phyloP scores from a whole-genome alignment of 2,329 filamentous ascomycete genomes.

The Apiospora rasikravindrae region DNA sequence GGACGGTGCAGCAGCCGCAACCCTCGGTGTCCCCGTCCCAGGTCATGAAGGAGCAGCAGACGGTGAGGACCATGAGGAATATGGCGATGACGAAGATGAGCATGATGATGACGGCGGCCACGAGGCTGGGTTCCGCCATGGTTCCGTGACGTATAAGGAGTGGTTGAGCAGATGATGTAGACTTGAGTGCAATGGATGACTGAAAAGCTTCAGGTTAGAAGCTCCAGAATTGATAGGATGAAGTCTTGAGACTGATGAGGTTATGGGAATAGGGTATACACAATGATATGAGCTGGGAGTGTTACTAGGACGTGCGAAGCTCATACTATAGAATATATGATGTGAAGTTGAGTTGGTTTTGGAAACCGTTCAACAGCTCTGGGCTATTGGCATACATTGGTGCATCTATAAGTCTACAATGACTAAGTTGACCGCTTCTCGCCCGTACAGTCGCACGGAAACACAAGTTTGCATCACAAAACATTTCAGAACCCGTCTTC shows the following conservation, averaged over 20 bases:
- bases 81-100: slow-evolving; percentile 15
- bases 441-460: not conserved
- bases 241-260: not conserved
- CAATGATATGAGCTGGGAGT: too few species aligned
- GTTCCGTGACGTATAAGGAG: not conserved
- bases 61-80: not conserved
- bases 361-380: not conserved
- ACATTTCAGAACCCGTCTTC: not conserved
- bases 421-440: not conserved
- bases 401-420: not conserved
- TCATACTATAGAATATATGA: too few species aligned
- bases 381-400: not conserved
- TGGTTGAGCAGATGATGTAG: too few species aligned
- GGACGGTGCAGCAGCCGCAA: slow-evolving; percentile 1
- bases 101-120: not conserved
- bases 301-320: not conserved
- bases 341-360: too few species aligned
- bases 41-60: slow-evolving; percentile 16
- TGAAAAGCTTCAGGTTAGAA: not conserved
- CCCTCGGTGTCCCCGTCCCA: slow-evolving; percentile 5
- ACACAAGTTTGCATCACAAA: not conserved
- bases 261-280: not conserved
- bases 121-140: not conserved
- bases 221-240: not conserved
- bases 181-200: too few species aligned